Evolutionary conservation across 2,329 filamentous ascomycete species (phyloP), one percentile per base, ranked within the genome.

Genomic region (Corynespora cassiicola): DNA sequence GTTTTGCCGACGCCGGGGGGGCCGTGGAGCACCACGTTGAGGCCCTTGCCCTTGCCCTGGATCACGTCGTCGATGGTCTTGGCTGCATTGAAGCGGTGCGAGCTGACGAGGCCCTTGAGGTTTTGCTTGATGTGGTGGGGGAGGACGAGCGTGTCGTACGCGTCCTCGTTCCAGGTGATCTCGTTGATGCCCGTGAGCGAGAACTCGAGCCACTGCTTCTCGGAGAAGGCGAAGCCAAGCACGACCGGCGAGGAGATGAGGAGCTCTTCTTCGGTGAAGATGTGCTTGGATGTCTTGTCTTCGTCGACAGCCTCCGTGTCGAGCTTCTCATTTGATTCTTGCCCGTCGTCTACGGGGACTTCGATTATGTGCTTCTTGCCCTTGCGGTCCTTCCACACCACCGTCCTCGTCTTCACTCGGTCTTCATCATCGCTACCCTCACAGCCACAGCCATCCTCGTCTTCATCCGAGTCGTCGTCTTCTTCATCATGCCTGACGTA

Each of bases 151-250:
- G 86, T 90, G 31, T 87, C 82, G 68, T 94, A 96, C 0, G 90
- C 90, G 10, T 82, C 78, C 26, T 87, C 82, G 56, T 95, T 92
- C 88, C 88, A 96, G 22, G 84, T 78, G 46, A 96, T 92, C 4
- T 95, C 87, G 28, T 81, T 80, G 46, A 96, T 79, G 1, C 85
- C 84, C 0, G 86, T 88, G 14, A 96, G 85, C 0, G 84, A 85
- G 56, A 96, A 90, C 63, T 96, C 89, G 0, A 95, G 79, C 91
- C 90, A 96, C 7, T 89, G 75, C 70, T 95, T 96, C 68, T 95
- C 89, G 1, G 82, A 83, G 64, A 96, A 95, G 1, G 88, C 82
- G 56, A 95, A 96, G 0, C 90, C 91, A 2, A 95, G 78, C 0
- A 95, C 88, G 1, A 95, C 84, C 0, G 90, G 87, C 2, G 88